phyloP scores from a whole-genome alignment of 805 yeast species.

The Monosporozyma solicola region DNA sequence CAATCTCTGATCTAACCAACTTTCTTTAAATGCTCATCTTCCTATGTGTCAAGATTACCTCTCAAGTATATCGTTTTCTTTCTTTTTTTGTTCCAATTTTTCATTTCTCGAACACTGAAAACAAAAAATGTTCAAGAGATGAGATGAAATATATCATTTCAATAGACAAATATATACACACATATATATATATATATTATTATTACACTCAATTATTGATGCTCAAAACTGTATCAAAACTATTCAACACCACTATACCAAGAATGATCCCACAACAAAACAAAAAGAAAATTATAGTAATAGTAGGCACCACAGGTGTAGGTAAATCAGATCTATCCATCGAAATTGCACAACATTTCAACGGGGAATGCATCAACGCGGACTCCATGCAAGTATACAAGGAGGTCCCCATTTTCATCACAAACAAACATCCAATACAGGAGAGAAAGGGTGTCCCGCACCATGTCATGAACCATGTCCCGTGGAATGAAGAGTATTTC shows the following conservation, averaged over 20 bases:
- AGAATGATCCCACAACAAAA: not conserved
- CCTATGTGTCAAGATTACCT: too few species aligned
- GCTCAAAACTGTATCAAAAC: not conserved
- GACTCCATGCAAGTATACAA: constrained; percentile 95
- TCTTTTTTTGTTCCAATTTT: too few species aligned
- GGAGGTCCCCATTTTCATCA: constrained; percentile 61
- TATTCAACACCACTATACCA: not conserved
- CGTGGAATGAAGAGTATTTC: constrained; percentile 73
- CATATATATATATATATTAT: too few species aligned
- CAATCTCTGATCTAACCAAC: too few species aligned
- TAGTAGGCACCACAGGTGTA: constrained; percentile 93
- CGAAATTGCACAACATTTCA: constrained; percentile 63
- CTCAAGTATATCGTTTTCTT: too few species aligned
- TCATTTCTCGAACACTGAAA: too few species aligned
- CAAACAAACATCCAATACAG: constrained; percentile 82
- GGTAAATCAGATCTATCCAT: constrained; percentile 73
- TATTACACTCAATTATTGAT: too few species aligned
- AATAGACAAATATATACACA: too few species aligned
- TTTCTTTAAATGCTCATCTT: too few species aligned
- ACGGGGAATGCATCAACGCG: constrained; percentile 89
- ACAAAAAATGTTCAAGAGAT: too few species aligned
- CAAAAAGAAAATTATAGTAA: constrained; percentile 42
- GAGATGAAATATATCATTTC: too few species aligned
- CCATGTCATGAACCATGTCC: constrained; percentile 78
- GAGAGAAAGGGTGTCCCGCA: constrained; percentile 74